Evolutionary conservation across 179 eudicot genomes (phyloP).

Genomic region (Spergularia azorica): DNA sequence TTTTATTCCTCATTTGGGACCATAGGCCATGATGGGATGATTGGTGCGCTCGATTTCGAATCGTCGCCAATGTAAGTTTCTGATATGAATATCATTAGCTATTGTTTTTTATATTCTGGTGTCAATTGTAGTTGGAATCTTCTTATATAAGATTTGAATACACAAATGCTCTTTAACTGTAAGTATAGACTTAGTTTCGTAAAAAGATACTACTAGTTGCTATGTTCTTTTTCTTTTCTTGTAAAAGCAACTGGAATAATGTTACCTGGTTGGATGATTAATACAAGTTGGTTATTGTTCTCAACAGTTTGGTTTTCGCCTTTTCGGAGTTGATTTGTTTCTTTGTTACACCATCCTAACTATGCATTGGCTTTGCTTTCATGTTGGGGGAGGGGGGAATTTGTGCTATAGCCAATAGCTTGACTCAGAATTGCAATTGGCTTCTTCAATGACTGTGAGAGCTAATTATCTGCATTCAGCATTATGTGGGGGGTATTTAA

Average conservation of each 20-base stretch:
- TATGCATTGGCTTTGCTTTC: not conserved
- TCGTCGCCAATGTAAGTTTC: conserved; percentile 26
- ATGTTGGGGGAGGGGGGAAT: not conserved
- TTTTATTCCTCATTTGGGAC: conserved; percentile 20
- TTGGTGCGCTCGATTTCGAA: conserved; percentile 33
- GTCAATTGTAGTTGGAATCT: conserved; percentile 28
- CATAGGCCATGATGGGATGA: conserved; percentile 28
- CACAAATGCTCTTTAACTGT: conserved; percentile 18
- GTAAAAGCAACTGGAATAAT: conserved; percentile 24
- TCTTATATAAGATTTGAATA: conserved; percentile 7
- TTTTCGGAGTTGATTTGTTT: not conserved
- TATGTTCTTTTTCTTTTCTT: not conserved
- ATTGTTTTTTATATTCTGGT: conserved; percentile 8
- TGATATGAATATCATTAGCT: conserved; percentile 11
- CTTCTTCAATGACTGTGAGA: not conserved
- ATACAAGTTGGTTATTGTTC: conserved; percentile 18
- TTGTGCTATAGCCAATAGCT: not conserved
- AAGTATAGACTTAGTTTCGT: conserved; percentile 25
- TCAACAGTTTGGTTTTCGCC: not conserved
- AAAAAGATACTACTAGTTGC: not conserved
- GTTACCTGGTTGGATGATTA: conserved; percentile 18
- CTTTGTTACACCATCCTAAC: not conserved
- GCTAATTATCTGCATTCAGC: not conserved
- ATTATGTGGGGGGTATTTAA: not conserved
- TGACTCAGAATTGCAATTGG: not conserved